Evolutionary conservation across 352 stramenopile genomes (phyloP).

Genomic region (Pythium oligandrum): DNA sequence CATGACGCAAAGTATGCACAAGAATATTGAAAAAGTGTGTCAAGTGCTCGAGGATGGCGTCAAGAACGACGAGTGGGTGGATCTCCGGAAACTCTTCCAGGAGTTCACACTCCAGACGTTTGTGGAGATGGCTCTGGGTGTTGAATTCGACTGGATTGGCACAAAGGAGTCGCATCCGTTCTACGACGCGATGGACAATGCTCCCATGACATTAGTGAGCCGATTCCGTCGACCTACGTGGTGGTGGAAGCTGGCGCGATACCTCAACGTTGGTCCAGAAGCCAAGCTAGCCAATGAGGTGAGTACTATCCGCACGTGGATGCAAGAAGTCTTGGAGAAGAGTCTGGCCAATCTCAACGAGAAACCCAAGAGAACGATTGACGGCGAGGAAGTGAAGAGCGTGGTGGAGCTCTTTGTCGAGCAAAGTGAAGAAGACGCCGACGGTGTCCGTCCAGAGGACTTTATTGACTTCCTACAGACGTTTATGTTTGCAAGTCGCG

Average conservation of each 20-base stretch:
- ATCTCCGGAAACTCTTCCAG: slow-evolving; percentile 36
- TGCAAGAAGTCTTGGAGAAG: slow-evolving; percentile 43
- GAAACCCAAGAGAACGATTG: slow-evolving; percentile 17
- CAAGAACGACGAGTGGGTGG: neutral
- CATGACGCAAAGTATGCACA: slow-evolving; percentile 2
- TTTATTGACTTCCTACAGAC: slow-evolving; percentile 60
- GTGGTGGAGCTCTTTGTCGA: slow-evolving; percentile 6
- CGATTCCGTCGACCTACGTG: slow-evolving; percentile 45
- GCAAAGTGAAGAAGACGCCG: slow-evolving; percentile 6
- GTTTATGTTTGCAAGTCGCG: slow-evolving; percentile 59
- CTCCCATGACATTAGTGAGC: slow-evolving; percentile 25
- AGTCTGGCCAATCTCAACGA: slow-evolving; percentile 24
- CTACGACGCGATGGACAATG: slow-evolving; percentile 34
- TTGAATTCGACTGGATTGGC: slow-evolving; percentile 40
- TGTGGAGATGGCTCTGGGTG: slow-evolving; percentile 45
- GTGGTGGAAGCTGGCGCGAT: slow-evolving; percentile 51
- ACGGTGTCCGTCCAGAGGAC: slow-evolving; percentile 1
- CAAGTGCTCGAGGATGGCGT: slow-evolving; percentile 7
- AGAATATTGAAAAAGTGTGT: slow-evolving; percentile 15
- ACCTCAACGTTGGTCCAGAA: slow-evolving; percentile 37
- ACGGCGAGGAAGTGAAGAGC: slow-evolving; percentile 26
- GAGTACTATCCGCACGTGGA: slow-evolving; percentile 28
- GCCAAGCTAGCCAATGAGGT: slow-evolving; percentile 24
- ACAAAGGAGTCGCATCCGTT: slow-evolving; percentile 37
- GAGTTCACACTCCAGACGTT: slow-evolving; percentile 56